Evolutionary conservation across 352 stramenopile species (phyloP).

Genomic region (Globisporangium nunn): DNA sequence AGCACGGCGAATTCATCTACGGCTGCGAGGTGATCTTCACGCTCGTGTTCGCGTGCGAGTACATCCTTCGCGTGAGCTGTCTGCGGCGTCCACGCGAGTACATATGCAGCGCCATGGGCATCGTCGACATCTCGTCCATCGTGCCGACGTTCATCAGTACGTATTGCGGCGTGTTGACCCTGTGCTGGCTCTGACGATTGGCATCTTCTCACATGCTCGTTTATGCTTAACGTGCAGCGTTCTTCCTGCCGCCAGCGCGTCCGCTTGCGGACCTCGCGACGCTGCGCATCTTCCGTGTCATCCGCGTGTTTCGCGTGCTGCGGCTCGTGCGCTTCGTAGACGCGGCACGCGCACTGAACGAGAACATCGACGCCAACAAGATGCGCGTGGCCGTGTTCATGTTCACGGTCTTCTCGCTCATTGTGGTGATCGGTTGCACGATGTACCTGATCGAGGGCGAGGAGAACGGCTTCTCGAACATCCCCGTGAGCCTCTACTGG

Average conservation of each 20-base stretch:
- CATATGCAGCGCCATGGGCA: conserved; percentile 37
- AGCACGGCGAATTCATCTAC: conserved; percentile 33
- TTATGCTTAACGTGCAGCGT: conserved; percentile 16
- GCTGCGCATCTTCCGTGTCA: conserved; percentile 72
- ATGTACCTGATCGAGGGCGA: conserved; percentile 85
- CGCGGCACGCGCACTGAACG: conserved; percentile 47
- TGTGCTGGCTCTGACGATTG: background rate
- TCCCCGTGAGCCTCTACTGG: conserved; percentile 47
- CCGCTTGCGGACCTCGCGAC: conserved; percentile 60
- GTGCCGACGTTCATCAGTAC: conserved; percentile 38
- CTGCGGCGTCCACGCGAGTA: conserved; percentile 33
- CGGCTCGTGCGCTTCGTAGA: conserved; percentile 70
- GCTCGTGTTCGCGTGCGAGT: conserved; percentile 37
- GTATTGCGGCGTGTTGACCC: conserved; percentile 1
- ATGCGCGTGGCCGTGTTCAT: conserved; percentile 74
- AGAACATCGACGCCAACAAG: conserved; percentile 82
- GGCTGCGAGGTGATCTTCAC: conserved; percentile 37
- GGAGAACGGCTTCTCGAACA: conserved; percentile 66
- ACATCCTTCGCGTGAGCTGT: conserved; percentile 28
- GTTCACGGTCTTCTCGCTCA: conserved; percentile 65
- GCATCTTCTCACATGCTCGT: background rate
- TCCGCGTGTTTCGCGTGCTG: conserved; percentile 71
- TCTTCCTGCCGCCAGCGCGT: conserved; percentile 43
- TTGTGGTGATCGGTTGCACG: conserved; percentile 72
- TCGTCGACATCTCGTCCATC: conserved; percentile 48